A percentile compares a stretch with the other conserved stretches of the same genome.
These are phyloP conservation scores for Aspergillus sojae DNA, from an alignment of 2,329 filamentous ascomycete genomes.

Conservation along the genomic window DNA sequence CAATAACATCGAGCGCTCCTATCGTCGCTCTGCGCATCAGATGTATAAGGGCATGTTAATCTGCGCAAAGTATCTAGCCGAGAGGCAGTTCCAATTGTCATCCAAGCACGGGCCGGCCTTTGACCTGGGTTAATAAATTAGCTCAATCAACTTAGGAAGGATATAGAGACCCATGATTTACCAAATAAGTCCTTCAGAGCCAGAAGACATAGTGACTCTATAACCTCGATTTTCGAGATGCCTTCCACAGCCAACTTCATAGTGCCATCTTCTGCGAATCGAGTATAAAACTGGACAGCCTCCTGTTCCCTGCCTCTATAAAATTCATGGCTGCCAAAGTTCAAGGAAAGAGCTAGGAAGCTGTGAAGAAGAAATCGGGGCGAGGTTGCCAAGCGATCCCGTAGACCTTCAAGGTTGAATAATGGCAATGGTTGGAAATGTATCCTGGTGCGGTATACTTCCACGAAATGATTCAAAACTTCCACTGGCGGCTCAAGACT, in stretches of 20 bases:
- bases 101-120: conserved; percentile 8
- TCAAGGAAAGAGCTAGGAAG: conserved; percentile 6
- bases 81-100: conserved; percentile 12
- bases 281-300: conserved; percentile 8
- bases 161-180: not conserved
- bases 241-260: conserved; percentile 8
- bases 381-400: not conserved
- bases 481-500: not conserved
- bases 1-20: conserved; percentile 7
- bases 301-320: not conserved
- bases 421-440: conserved; percentile 13
- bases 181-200: conserved; percentile 6
- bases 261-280: conserved; percentile 3
- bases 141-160: no score
- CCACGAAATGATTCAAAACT: not conserved
- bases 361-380: conserved; percentile 4
- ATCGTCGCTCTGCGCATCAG: not conserved
- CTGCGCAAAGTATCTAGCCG: not conserved
- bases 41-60: not conserved
- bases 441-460: conserved; percentile 4
- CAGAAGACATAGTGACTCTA: conserved; percentile 12
- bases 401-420: not conserved
- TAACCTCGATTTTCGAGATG: not conserved
- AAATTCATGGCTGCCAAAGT: conserved; percentile 8
- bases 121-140: not conserved